Conservation (phyloP, 345 rosid species). For the Brassica carinata region DNA sequence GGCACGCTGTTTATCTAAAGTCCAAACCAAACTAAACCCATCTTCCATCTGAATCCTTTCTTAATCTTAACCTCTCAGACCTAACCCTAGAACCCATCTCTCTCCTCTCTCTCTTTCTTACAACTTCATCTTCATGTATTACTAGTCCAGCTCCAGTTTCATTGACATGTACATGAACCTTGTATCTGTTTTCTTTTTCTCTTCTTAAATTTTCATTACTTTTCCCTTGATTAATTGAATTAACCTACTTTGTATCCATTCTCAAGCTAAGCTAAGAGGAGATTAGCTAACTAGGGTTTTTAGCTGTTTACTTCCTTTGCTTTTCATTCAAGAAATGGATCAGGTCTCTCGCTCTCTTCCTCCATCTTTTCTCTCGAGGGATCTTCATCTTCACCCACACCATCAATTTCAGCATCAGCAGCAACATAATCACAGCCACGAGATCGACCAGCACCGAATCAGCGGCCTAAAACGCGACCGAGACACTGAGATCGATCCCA, state of each 20-base stretch:
- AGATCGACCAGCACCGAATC: constrained; percentile 45
- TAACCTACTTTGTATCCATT: background rate
- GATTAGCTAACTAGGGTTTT: constrained; percentile 32
- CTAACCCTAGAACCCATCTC: constrained; percentile 35
- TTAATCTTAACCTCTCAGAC: constrained; percentile 62
- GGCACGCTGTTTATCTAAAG: constrained; percentile 60
- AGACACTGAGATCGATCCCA: constrained; percentile 44
- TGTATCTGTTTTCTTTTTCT: constrained; percentile 5
- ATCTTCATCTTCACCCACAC: constrained; percentile 71
- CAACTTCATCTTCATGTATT: constrained; percentile 44
- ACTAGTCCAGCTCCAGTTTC: constrained; percentile 36
- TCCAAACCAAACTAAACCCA: constrained; percentile 55
- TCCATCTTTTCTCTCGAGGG: constrained; percentile 78
- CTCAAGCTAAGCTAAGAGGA: constrained; percentile 24
- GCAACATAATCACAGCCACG: constrained; percentile 52
- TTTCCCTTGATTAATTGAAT: constrained; percentile 1
- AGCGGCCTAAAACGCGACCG: constrained; percentile 72
- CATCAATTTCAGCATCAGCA: constrained; percentile 67
- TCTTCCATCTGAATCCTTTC: constrained; percentile 49
- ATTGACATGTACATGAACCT: constrained; percentile 29
- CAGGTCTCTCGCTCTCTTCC: constrained; percentile 85
- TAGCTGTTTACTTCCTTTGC: background rate
- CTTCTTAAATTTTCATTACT: background rate
- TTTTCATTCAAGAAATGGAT: constrained; percentile 52
- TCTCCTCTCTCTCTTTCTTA: constrained; percentile 21